Base-by-base conservation (phyloP, 192 early-diverging fungal genomes). In the Coemansia umbellata region DNA sequence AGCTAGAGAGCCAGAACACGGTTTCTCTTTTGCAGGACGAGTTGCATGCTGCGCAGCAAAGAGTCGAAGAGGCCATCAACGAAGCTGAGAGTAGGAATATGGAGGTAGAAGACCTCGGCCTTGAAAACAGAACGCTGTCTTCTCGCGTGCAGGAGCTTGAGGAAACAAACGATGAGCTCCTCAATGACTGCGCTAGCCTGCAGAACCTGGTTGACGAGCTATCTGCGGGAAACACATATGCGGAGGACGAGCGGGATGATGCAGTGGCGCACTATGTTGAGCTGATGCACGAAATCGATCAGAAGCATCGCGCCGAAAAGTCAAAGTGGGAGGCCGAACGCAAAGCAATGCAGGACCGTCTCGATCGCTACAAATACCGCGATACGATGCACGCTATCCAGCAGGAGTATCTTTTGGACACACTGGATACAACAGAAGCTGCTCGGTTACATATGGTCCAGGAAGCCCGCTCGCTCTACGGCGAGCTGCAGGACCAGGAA, bases 381-480 rank as follows among this genome's bases (percentile, higher is more conserved):
- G 69, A 72, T 26, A 24, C 17, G 7, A 50, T 64, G 50, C 47
- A 58, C 50, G 53, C 45, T 5, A 59, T 60, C 21, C 55, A 49
- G 37, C 28, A 42, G 19, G 32, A 75, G 8, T 31, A 64, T 11
- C 15, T 64, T 43, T 23, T 30, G 8, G 18, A 56, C 18, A 22
- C 47, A 18, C 36, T 75, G 30, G 61, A 37, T 11, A 37, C 57
- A 21, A 68, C 27, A 22, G 72, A 75, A 23, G 65, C 58, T 6
- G 72, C 72, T 10, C 72, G 72, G 5, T 21, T 30, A 45, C 65
- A 75, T n/a, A 68, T 75, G 57, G 66, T 75, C 18, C 48, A 50
- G 19, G 65, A 75, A 41, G 72, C 72, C 1, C 64, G 65, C 1
- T 27, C 11, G 8, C 47, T 75, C 18, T 75, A 63, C 33, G 22